Conservation (phyloP, 2,329 filamentous ascomycete species). For the Pseudopyricularia cyperi region DNA sequence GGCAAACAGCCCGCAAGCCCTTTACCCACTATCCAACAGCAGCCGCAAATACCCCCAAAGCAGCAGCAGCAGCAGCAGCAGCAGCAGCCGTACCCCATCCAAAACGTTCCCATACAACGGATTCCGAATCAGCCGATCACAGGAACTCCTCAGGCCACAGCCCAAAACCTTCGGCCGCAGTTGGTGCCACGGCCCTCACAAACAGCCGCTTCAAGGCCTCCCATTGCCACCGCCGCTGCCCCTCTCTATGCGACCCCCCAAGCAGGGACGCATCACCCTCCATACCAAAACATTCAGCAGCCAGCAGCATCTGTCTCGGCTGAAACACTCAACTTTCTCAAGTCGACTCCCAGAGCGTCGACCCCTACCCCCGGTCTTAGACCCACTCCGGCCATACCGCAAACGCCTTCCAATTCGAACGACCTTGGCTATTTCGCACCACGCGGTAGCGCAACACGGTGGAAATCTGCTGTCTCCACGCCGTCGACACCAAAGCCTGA, state of each 20-base stretch:
- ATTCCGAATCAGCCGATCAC: neutral
- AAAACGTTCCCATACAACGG: neutral
- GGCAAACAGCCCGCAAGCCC: conserved; percentile 1
- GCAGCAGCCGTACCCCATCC: neutral
- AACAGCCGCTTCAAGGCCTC: neutral
- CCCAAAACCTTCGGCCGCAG: neutral
- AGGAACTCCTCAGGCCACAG: neutral
- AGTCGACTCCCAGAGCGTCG: neutral
- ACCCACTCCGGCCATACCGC: conserved; percentile 7
- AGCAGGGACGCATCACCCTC: neutral
- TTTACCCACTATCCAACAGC: conserved; percentile 2
- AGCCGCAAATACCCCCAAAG: neutral
- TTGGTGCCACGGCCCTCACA: neutral
- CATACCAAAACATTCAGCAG: neutral
- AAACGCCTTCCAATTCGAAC: conserved; percentile 8
- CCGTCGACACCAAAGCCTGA: conserved; percentile 39
- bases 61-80: conserved; percentile 2
- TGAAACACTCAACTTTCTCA: conserved; percentile 3
- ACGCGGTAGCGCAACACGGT: conserved; percentile 38
- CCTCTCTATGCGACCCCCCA: neutral
- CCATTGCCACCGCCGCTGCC: neutral
- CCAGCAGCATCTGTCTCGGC: conserved; percentile 4
- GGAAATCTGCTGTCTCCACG: conserved; percentile 39
- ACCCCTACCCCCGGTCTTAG: conserved; percentile 2
- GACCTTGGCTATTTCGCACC: neutral